Evolutionary conservation across 108 stramenopile genomes (phyloP), one percentile per base, ranked within the genome.

Genomic region (Aurantiochytrium sp.): DNA sequence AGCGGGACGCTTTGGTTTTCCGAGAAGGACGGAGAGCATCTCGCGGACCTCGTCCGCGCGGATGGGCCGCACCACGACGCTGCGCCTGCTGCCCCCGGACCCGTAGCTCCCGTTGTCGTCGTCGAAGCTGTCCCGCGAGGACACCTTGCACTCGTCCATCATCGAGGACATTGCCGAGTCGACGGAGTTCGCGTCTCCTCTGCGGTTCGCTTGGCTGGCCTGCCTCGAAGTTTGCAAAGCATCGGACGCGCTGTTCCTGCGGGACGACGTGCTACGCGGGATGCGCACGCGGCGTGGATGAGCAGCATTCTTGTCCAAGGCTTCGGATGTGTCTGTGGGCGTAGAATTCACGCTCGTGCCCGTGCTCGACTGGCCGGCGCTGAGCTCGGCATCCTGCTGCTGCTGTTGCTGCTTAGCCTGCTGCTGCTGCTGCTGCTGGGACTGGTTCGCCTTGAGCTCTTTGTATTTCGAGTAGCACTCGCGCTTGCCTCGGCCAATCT

Each of bases 391-490:
- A n/a, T n/a, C n/a, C n/a, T n/a, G n/a, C n/a, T n/a, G 50, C 50
- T 52, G 50, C 50, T 17, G 50, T 17, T 52, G 15, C 15, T 52
- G 50, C 50, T 52, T 52, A 17, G 15, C 8, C 50, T 52, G 36
- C 34, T 24, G 5, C 86, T 39, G 37, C 85, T 34, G 22, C 3
- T 19, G 59, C 34, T 34, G 34, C 34, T 65, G 32, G 68, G 27
- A 88, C 39, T 88, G 86, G 36, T 59, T 69, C 88, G 30, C 54
- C 88, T 89, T 89, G 55, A 89, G 88, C 88, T 89, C 85, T 53
- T 85, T 88, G 86, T 90, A 90, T 48, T 90, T 89, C 50, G 87
- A 48, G 54, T 89, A 90, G 89, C 90, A 90, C 10, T 89, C 90
- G 37, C 45, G 85, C 36, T 89, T 89, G 87, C 24, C 87, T 30